phyloP scores from a whole-genome alignment of 1,284 basidiomycete genomes.

The Boletus smithii region DNA sequence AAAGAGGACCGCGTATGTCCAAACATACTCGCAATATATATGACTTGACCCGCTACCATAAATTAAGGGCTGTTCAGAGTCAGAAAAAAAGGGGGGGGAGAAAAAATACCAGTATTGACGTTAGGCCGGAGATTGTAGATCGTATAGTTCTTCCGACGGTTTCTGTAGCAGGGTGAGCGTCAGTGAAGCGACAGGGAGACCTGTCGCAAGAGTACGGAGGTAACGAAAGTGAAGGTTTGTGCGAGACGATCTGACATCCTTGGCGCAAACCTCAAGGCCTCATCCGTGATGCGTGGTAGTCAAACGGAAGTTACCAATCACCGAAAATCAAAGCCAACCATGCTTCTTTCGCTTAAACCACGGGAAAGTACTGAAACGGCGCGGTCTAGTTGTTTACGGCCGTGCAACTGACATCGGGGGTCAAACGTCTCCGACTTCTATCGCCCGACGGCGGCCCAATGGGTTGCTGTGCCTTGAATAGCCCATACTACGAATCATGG shows the following conservation, averaged over 20 bases:
- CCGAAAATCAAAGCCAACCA: constrained; percentile 11
- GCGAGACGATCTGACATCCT: too few relatives aligned
- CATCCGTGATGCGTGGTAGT: constrained; percentile 8
- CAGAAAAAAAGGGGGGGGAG: background rate
- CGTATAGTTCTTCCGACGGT: background rate
- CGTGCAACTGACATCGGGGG: constrained; percentile 19
- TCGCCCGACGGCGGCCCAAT: constrained; percentile 8
- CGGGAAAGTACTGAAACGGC: constrained; percentile 1
- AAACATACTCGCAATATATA: constrained; percentile 16
- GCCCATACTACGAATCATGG: background rate
- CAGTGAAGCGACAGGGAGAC: too few relatives aligned
- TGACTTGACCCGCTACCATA: background rate
- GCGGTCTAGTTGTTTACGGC: background rate
- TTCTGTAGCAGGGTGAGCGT: background rate
- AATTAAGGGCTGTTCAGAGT: constrained; percentile 1
- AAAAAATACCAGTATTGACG: constrained; percentile 9
- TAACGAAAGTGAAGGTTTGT: constrained; percentile 1
- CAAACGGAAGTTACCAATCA: constrained; percentile 22
- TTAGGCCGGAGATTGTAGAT: background rate
- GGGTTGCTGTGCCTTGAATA: constrained; percentile 5
- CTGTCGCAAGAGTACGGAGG: background rate
- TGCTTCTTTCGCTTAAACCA: constrained; percentile 10
- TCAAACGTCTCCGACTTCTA: constrained; percentile 25
- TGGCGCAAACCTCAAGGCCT: background rate
- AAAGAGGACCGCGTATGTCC: constrained; percentile 6